Percentiles rank a stretch among this genome's conserved stretches.
Evolutionary conservation across 257 asterid species (phyloP).

Genomic region (Solanum pennellii): DNA sequence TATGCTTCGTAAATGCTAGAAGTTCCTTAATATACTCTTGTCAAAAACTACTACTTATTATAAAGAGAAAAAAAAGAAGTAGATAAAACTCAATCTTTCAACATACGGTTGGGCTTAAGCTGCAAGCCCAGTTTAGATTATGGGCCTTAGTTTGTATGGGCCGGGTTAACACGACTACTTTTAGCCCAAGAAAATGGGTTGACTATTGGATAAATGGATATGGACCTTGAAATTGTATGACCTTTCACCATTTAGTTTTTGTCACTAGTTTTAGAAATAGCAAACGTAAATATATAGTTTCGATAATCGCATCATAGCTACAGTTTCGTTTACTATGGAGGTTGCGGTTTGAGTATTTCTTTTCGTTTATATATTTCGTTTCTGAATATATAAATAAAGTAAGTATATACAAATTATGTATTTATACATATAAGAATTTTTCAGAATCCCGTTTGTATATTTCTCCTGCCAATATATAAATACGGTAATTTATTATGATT

Average conservation of each 20-base stretch:
- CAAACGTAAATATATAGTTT: background rate
- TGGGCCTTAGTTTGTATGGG: background rate
- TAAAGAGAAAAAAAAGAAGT: background rate
- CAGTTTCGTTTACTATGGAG: background rate
- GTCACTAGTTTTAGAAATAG: background rate
- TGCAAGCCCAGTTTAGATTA: background rate
- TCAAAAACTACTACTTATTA: background rate
- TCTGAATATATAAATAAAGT: too few relatives aligned
- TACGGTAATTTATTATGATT: too few relatives aligned
- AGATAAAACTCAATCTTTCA: background rate
- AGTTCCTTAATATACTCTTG: background rate
- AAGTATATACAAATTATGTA: background rate
- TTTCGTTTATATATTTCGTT: too few relatives aligned
- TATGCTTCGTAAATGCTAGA: background rate
- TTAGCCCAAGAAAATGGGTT: background rate
- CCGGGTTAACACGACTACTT: background rate
- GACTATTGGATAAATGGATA: background rate
- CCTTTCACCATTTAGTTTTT: background rate
- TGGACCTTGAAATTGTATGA: background rate
- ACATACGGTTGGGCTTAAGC: background rate
- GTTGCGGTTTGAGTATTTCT: background rate
- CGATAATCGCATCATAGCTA: background rate
- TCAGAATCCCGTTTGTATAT: background rate
- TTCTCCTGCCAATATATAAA: too few relatives aligned
- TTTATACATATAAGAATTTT: background rate